Percentiles rank a stretch among this genome's conserved stretches.
These are phyloP conservation scores for Trichoderma sp. DNA, from an alignment of 2,329 filamentous ascomycete genomes.

Conservation along the genomic window DNA sequence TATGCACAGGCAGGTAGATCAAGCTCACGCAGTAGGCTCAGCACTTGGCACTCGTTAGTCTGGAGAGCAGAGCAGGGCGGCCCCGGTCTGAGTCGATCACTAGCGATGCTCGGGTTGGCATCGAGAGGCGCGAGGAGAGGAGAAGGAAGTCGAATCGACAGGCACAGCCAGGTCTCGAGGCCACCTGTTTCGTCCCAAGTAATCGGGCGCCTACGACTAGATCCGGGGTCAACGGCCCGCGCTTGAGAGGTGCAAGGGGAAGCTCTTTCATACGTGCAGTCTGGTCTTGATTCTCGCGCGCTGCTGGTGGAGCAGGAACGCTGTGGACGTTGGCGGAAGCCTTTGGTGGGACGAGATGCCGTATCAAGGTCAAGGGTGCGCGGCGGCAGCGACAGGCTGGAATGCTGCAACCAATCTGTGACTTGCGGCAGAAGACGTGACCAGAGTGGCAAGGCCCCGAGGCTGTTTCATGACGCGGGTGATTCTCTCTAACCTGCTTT, in stretches of 20 bases:
- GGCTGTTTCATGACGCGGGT: slow-evolving; percentile 24
- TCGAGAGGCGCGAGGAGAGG: slow-evolving; percentile 7
- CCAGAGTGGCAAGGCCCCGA: slow-evolving; percentile 23
- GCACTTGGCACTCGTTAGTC: slow-evolving; percentile 12
- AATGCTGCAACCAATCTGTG: slow-evolving; percentile 23
- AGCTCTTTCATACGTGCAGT: slow-evolving; percentile 17
- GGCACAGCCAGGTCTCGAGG: slow-evolving; percentile 23
- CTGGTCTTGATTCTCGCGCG: neutral
- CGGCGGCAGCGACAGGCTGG: slow-evolving; percentile 9
- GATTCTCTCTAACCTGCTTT: slow-evolving; percentile 24
- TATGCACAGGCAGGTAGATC: slow-evolving; percentile 21
- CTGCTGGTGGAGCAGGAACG: slow-evolving; percentile 16
- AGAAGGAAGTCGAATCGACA: slow-evolving; percentile 20
- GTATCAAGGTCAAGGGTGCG: slow-evolving; percentile 22
- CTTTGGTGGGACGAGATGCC: slow-evolving; percentile 25
- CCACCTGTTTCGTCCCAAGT: slow-evolving; percentile 25
- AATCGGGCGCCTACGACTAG: slow-evolving; percentile 26
- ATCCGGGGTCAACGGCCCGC: slow-evolving; percentile 24
- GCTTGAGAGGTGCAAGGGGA: slow-evolving; percentile 20
- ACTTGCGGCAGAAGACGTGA: slow-evolving; percentile 13
- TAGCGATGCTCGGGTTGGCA: slow-evolving; percentile 21
- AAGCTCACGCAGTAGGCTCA: slow-evolving; percentile 22
- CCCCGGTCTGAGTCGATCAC: slow-evolving; percentile 26
- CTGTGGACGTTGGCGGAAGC: slow-evolving; percentile 17
- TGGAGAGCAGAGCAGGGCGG: slow-evolving; percentile 15